Evolutionary conservation across 495 filamentous ascomycete species (phyloP).

Genomic region (Podospora didyma): DNA sequence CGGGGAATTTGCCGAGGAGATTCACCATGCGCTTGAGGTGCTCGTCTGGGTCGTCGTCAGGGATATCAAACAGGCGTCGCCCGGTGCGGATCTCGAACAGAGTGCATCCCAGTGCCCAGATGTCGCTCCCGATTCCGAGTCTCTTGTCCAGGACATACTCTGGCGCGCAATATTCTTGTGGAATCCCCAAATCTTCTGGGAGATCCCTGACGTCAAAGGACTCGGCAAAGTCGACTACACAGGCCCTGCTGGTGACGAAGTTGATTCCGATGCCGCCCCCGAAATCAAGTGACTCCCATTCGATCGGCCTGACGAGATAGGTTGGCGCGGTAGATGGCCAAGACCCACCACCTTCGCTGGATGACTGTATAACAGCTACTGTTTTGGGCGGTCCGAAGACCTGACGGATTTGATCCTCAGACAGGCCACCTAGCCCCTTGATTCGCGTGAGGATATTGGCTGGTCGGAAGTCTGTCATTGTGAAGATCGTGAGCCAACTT

Average conservation of each 20-base stretch:
- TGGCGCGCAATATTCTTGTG: conserved; percentile 26
- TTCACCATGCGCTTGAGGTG: conserved; percentile 22
- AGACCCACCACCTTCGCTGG: conserved; percentile 1
- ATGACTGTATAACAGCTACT: conserved; percentile 9
- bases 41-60: conserved; percentile 23
- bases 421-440: conserved; percentile 12
- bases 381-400: conserved; percentile 21
- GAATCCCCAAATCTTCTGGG: conserved; percentile 21
- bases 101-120: conserved; percentile 33
- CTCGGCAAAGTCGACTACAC: conserved; percentile 31
- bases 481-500: not conserved
- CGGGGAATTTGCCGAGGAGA: conserved; percentile 29
- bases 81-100: conserved; percentile 34
- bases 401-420: conserved; percentile 18
- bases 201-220: conserved; percentile 20
- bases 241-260: conserved; percentile 15
- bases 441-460: conserved; percentile 25
- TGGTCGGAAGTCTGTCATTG: conserved; percentile 25
- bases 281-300: conserved; percentile 6
- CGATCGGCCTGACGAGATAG: conserved; percentile 24
- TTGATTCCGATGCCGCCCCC: conserved; percentile 2
- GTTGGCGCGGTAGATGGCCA: conserved; percentile 17
- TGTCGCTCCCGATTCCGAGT: conserved; percentile 19
- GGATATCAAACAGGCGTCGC: conserved; percentile 20
- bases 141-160: conserved; percentile 26